Evolutionary conservation across 805 yeast genomes (phyloP).

Genomic region (Wickerhamomyces queroliae): DNA sequence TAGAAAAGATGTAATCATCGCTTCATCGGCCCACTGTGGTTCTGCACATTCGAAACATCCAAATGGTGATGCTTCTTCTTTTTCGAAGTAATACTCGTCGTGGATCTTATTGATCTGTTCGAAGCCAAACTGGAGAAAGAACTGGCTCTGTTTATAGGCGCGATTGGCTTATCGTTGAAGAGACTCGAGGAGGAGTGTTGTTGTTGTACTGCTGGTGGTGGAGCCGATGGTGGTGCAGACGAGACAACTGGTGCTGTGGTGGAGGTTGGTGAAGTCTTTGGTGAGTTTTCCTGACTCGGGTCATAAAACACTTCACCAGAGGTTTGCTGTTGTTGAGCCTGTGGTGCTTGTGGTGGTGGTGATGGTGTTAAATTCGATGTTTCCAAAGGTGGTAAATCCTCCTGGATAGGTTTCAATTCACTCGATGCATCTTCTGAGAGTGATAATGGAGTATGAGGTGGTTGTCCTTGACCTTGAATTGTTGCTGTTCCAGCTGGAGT

Average conservation of each 20-base stretch:
- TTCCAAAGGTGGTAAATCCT: no score
- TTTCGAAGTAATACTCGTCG: background rate
- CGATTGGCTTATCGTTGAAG: background rate
- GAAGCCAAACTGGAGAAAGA: constrained; percentile 16
- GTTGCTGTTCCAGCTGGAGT: background rate
- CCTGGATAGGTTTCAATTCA: no score
- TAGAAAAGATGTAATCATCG: background rate
- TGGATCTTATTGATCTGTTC: constrained; percentile 5
- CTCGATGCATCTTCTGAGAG: background rate
- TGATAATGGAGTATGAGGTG: background rate
- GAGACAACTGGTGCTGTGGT: background rate
- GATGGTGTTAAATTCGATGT: no score
- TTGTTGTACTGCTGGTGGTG: background rate
- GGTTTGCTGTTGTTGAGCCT: background rate
- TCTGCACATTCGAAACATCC: constrained; percentile 13
- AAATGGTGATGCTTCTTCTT: constrained; percentile 21
- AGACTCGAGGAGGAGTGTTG: background rate
- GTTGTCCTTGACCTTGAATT: background rate
- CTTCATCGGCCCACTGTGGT: constrained; percentile 3
- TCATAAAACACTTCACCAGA: background rate
- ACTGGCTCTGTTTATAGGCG: constrained; percentile 7
- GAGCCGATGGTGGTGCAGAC: background rate
- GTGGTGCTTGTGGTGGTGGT: no score
- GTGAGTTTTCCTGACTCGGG: background rate
- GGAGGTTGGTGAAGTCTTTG: background rate